Evolutionary conservation across 2,329 filamentous ascomycete species (phyloP), one percentile per base, ranked within the genome.

Genomic region (Alternaria novae-zelandiae): DNA sequence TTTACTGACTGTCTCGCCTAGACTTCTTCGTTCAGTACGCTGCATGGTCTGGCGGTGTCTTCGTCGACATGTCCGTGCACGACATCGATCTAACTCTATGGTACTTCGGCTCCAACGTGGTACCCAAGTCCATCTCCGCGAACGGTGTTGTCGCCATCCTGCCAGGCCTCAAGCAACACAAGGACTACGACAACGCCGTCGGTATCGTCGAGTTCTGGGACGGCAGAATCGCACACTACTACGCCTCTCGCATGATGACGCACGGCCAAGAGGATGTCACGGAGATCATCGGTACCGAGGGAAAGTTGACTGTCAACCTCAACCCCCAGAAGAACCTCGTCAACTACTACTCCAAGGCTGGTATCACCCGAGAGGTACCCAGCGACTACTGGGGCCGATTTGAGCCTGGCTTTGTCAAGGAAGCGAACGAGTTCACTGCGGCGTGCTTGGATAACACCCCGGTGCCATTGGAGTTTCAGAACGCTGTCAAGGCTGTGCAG

Each of bases 1-100:
- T 1, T 20, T 30, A 45, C 50, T 51, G 17, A 61, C 20, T 10
- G 0, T 11, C 76, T 80, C 63, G 68, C 71, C 26, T 73, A 70
- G 80, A 79, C 13, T 83, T 82, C 67, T 83, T 83, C 61, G 78
- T 83, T 28, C 66, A 71, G 3, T 84, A 84, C 61, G 81, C 81
- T 10, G 72, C 72, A 17, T 71, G 70, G 61, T 81, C 76, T 55
- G 81, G 82, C 26, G 82, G 82, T 26, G 80, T 84, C 25, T 84
- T 84, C 63, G 78, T 84, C 25, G 82, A 84, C 67, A 80, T 76
- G 63, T 68, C 74, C 44, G 79, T 84, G 43, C 82, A 84, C 61
- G 82, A 83, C 61, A 82, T 84, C 59, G 82, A 84, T 61, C 73
- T 84, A 0, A 78, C 78, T 1, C 69, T 83, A 1, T 82, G 73